Conservation (phyloP, 1,284 basidiomycete species). For the Malassezia furfur region DNA sequence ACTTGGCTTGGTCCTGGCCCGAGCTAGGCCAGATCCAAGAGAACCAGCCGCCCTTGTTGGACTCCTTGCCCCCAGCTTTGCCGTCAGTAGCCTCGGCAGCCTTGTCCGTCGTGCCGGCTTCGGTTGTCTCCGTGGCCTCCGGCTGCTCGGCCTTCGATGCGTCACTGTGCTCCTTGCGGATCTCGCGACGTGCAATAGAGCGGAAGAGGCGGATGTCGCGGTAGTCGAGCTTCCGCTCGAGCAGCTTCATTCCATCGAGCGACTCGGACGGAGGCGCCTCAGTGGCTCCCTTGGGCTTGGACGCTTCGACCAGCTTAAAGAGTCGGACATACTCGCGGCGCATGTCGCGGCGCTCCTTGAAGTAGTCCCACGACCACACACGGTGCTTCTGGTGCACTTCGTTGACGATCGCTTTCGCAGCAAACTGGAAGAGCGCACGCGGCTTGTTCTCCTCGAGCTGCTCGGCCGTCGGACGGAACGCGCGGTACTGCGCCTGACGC, state of each 20-base stretch:
- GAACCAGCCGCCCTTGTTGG: slow-evolving; percentile 35
- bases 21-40: slow-evolving; percentile 42
- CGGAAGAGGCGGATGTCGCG: slow-evolving; percentile 97
- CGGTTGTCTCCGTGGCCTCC: not conserved
- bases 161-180: slow-evolving; percentile 63
- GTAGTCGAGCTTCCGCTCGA: slow-evolving; percentile 79
- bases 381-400: slow-evolving; percentile 75
- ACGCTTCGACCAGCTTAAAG: slow-evolving; percentile 64
- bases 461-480: slow-evolving; percentile 59
- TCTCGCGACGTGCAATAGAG: slow-evolving; percentile 79
- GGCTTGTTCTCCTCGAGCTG: slow-evolving; percentile 62
- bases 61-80: not conserved
- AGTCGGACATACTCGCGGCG: slow-evolving; percentile 70
- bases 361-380: slow-evolving; percentile 88
- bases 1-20: slow-evolving; percentile 18
- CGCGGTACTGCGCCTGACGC: slow-evolving; percentile 64
- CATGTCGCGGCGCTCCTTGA: slow-evolving; percentile 78
- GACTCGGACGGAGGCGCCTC: slow-evolving; percentile 23
- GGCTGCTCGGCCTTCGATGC: not conserved
- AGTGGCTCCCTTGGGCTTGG: not conserved
- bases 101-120: not conserved
- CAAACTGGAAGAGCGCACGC: slow-evolving; percentile 69
- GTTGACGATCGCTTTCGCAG: slow-evolving; percentile 68
- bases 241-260: slow-evolving; percentile 52
- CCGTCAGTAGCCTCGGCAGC: not conserved